Evolutionary conservation across 164 flowering plant genomes (phyloP), one percentile per base, ranked within the genome.

Genomic region (Vitis labrusca): DNA sequence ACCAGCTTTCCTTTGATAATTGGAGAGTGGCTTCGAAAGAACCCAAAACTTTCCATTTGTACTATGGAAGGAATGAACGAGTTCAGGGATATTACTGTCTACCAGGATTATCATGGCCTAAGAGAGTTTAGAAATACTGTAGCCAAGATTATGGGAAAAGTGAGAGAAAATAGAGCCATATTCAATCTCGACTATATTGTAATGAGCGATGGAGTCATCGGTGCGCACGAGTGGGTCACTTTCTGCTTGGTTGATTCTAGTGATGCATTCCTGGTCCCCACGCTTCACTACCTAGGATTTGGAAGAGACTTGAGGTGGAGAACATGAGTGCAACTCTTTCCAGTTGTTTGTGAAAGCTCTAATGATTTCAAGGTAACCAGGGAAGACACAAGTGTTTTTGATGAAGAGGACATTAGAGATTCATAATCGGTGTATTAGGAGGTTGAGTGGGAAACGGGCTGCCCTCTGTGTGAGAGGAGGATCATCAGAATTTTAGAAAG

Each of bases 171-270:
- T 17, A 79, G 72, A 66, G 93, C 78, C 7, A 79, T 47, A 63
- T 91, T 88, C 71, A 86, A 93, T 68, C 93, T 93, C 0, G 85
- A 87, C 56, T 84, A 91, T 37, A 79, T 93, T 50, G 97, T 93
- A 4, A 91, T 93, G 97, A 87, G 92, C 61, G 98, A 94, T 5
- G 97, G 98, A 66, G 97, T 97, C 12, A 93, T 97, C 50, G 97
- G 97, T 69, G 98, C 95, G 59, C 88, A 89, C 50, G 98, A 93
- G 63, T 76, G 73, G 23, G 63, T 91, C 5, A 82, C 87, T 69
- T 93, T 93, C 61, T 91, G 98, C 66, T 70, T 93, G 74, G 98
- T 97, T 17, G 85, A 93, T 65, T 90, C 93, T 10, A 97, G 95
- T 5, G 98, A 93, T 0, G 98, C 97, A 5, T 89, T 93, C 66